A percentile compares a stretch with the other conserved stretches of the same genome.
Evolutionary conservation across 305 asterid genomes (phyloP).

Genomic region (Fraxinus latifolia): DNA sequence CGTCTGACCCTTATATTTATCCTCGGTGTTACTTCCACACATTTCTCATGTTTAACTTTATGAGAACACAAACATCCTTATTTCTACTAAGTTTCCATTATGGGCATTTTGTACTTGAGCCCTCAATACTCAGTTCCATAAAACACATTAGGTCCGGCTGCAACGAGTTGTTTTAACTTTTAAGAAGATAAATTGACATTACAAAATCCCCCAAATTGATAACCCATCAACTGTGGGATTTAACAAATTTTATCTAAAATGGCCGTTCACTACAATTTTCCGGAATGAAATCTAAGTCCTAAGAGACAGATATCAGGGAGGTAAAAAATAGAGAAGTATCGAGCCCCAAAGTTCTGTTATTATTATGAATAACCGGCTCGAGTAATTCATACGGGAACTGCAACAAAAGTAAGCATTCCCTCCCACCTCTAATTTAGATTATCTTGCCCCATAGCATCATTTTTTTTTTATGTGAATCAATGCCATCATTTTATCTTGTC

Average conservation of each 20-base stretch:
- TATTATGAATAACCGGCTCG: neutral
- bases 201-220: neutral
- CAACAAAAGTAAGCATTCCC: neutral
- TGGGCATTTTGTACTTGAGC: neutral
- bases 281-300: neutral
- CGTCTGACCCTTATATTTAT: neutral
- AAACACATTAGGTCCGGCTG: neutral
- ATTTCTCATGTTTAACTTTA: neutral
- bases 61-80: neutral
- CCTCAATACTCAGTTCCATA: neutral
- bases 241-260: neutral
- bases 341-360: neutral
- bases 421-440: neutral
- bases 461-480: neutral
- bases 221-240: neutral
- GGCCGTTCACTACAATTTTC: neutral
- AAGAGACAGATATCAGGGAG: neutral
- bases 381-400: neutral
- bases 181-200: neutral
- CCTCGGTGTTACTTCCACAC: neutral
- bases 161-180: neutral
- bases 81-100: neutral
- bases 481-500: neutral
- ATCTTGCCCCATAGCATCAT: neutral
- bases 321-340: neutral